A percentile compares a stretch with the other conserved stretches of the same genome.
Conservation (phyloP, 208 protist genomes). For the Strigomonas galati region DNA sequence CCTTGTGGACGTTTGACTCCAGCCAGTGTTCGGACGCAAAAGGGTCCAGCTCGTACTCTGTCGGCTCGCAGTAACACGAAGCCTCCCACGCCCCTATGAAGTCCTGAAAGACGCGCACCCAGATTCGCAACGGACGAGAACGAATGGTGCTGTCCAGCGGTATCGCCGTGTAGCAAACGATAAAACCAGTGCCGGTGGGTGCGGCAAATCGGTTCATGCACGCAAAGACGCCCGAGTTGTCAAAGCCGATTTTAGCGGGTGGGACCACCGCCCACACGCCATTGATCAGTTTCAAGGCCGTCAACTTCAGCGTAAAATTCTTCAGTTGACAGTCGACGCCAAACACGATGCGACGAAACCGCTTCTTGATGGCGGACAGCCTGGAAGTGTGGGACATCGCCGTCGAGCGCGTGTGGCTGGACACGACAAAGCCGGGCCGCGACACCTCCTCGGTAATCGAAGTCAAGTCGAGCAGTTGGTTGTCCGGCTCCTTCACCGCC, state of each 20-base stretch:
- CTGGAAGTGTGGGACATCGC: slow-evolving; percentile 46
- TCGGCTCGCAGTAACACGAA: slow-evolving; percentile 31
- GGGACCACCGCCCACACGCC: slow-evolving; percentile 72
- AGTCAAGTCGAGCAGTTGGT: slow-evolving; percentile 23
- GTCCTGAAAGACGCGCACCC: slow-evolving; percentile 54
- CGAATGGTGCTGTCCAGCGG: slow-evolving; percentile 9
- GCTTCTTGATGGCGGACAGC: slow-evolving; percentile 30
- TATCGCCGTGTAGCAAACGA: slow-evolving; percentile 60
- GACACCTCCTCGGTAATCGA: slow-evolving; percentile 50
- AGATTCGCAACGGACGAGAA: slow-evolving; percentile 40
- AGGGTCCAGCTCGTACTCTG: slow-evolving; percentile 33
- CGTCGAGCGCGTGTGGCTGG: slow-evolving; percentile 54
- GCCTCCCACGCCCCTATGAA: slow-evolving; percentile 48
- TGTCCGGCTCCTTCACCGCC: slow-evolving; percentile 14
- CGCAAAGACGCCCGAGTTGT: slow-evolving; percentile 43
- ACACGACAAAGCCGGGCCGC: slow-evolving; percentile 50
- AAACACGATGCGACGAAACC: slow-evolving; percentile 59
- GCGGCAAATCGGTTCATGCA: slow-evolving; percentile 67
- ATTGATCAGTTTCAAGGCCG: slow-evolving; percentile 47
- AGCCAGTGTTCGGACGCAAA: slow-evolving; percentile 45
- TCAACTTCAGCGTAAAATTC: slow-evolving; percentile 48
- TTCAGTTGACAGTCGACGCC: slow-evolving; percentile 43
- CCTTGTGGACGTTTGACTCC: slow-evolving; percentile 17
- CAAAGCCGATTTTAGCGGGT: slow-evolving; percentile 31
- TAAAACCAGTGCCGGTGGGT: slow-evolving; percentile 74